These are phyloP conservation scores for Eucalyptus pauciflora DNA, from an alignment of 345 rosid genomes.

Conservation along the genomic window DNA sequence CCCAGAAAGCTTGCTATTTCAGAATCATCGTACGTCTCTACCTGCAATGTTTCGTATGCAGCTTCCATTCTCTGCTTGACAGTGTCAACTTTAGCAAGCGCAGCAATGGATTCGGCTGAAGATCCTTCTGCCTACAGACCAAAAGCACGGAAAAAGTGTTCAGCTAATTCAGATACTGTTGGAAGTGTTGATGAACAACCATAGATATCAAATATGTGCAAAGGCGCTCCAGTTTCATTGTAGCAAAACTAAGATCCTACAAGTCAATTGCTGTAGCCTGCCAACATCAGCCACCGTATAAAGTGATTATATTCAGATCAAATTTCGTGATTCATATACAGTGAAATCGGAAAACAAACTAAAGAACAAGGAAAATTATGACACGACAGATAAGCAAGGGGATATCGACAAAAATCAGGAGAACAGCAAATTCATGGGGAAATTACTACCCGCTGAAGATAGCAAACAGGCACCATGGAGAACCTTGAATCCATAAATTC, in stretches of 20 bases:
- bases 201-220: neutral
- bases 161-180: neutral
- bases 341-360: neutral
- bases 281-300: neutral
- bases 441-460: neutral
- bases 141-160: neutral
- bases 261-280: neutral
- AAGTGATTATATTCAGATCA: neutral
- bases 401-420: neutral
- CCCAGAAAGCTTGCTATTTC: neutral
- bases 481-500: neutral
- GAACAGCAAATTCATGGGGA: neutral
- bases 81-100: slow-evolving; percentile 87
- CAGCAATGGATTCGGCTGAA: slow-evolving; percentile 82
- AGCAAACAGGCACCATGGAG: neutral
- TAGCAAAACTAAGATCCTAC: neutral
- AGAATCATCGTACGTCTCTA: neutral
- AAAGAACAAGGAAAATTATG: neutral
- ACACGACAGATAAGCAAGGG: neutral
- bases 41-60: slow-evolving; percentile 90
- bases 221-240: neutral
- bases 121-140: slow-evolving; percentile 81
- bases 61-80: slow-evolving; percentile 99
- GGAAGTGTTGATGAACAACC: neutral
- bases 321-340: neutral